Conservation (phyloP, 306 rosid species). For the Dicorynia guianensis region DNA sequence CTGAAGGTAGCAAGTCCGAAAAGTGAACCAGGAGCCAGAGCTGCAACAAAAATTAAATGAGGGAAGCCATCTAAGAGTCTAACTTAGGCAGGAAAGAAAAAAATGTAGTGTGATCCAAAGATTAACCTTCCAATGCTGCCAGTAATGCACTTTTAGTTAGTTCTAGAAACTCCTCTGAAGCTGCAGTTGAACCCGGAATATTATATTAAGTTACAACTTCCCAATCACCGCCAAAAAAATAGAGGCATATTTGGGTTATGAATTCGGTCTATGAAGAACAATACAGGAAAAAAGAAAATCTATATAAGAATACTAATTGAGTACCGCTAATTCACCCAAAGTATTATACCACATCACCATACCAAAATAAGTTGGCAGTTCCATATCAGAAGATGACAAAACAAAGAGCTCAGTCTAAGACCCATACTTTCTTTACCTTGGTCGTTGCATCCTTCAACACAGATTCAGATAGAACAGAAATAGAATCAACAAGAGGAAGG, state of each 20-base stretch:
- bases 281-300: constrained; percentile 1
- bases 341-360: too few relatives aligned
- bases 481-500: neutral
- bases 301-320: neutral
- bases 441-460: constrained; percentile 34
- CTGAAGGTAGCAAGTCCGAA: constrained; percentile 98
- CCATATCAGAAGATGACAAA: too few relatives aligned
- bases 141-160: constrained; percentile 92
- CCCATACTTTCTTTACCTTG: constrained; percentile 17
- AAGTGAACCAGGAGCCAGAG: constrained; percentile 94
- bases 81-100: constrained; percentile 36
- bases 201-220: constrained; percentile 12
- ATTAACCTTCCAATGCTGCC: constrained; percentile 92
- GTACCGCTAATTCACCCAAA: too few relatives aligned
- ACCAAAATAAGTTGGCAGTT: too few relatives aligned
- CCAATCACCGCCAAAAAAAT: neutral
- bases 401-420: too few relatives aligned
- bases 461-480: constrained; percentile 31
- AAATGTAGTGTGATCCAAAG: constrained; percentile 30
- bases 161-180: constrained; percentile 96
- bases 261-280: neutral
- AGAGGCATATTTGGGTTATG: constrained; percentile 11
- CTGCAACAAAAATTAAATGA: constrained; percentile 50
- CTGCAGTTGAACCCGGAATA: constrained; percentile 59
- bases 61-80: constrained; percentile 32